Evolutionary conservation across 2,329 filamentous ascomycete species (phyloP).

Genomic region (Podosphaera fusca): DNA sequence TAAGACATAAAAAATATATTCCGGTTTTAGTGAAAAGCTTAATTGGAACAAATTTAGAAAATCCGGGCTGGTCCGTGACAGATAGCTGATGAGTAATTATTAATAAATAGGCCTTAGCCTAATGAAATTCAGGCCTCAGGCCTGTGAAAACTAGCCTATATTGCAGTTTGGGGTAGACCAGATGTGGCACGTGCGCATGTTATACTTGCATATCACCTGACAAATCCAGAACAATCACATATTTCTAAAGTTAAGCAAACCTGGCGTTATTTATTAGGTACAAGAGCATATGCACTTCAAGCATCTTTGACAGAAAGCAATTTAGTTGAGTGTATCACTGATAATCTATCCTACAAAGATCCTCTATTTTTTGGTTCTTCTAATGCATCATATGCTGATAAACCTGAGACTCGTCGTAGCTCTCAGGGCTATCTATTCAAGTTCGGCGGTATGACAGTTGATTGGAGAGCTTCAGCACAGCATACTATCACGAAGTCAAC

Average conservation of each 20-base stretch:
- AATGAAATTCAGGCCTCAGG: not conserved
- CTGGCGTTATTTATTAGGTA: not conserved
- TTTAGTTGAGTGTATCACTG: not conserved
- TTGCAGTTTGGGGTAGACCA: not conserved
- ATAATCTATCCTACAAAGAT: not conserved
- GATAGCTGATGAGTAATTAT: too few relatives aligned
- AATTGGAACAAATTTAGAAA: too few relatives aligned
- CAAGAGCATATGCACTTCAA: not conserved
- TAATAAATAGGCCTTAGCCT: not conserved
- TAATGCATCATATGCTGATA: not conserved
- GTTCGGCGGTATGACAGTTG: not conserved
- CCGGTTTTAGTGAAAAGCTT: too few relatives aligned
- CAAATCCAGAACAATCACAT: not conserved
- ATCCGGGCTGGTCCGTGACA: too few relatives aligned
- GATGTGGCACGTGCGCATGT: not conserved
- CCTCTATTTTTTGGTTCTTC: not conserved
- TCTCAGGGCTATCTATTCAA: constrained; percentile 1
- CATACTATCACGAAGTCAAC: not conserved
- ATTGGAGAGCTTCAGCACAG: not conserved
- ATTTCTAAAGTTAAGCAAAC: not conserved
- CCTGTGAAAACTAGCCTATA: not conserved
- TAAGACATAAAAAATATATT: too few relatives aligned
- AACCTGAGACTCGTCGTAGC: not conserved
- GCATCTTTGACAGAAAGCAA: not conserved
- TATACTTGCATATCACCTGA: not conserved